Conservation (phyloP, 208 protist genomes). For the Naegleria fowleri region DNA sequence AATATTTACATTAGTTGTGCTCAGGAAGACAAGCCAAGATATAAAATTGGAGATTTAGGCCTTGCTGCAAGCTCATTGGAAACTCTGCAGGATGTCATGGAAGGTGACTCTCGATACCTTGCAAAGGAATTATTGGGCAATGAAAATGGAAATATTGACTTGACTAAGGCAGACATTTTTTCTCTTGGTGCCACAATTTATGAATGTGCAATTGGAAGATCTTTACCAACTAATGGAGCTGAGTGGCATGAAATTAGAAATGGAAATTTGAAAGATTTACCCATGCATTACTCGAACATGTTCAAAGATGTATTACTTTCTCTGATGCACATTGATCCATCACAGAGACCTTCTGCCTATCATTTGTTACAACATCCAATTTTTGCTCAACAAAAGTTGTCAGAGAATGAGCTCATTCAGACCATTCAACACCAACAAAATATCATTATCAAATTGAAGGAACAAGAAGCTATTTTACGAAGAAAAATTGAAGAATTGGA, state of each 20-base stretch:
- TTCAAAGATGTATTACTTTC: not conserved
- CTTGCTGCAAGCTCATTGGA: constrained; percentile 52
- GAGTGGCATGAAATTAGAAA: constrained; percentile 35
- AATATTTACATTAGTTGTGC: constrained; percentile 53
- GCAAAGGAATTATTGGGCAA: constrained; percentile 52
- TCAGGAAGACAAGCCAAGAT: constrained; percentile 44
- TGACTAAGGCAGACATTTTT: constrained; percentile 68
- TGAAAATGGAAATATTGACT: constrained; percentile 19
- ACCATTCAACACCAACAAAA: not conserved
- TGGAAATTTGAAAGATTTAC: constrained; percentile 10
- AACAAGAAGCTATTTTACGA: not conserved
- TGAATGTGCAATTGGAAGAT: constrained; percentile 36
- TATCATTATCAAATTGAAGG: not conserved
- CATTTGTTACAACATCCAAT: not conserved
- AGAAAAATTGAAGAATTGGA: not conserved
- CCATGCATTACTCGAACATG: not conserved
- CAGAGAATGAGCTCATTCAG: not conserved
- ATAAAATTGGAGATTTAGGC: constrained; percentile 75
- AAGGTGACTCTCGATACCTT: constrained; percentile 72
- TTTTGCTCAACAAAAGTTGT: not conserved
- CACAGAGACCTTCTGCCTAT: not conserved
- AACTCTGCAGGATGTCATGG: constrained; percentile 59
- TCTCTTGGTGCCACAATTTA: constrained; percentile 71
- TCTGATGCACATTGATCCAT: constrained; percentile 1
- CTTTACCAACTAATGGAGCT: constrained; percentile 26